A percentile compares a stretch with the other conserved stretches of the same genome.
Evolutionary conservation across 768 basidiomycete species (phyloP).

Genomic region (Antrodiella citrinella): DNA sequence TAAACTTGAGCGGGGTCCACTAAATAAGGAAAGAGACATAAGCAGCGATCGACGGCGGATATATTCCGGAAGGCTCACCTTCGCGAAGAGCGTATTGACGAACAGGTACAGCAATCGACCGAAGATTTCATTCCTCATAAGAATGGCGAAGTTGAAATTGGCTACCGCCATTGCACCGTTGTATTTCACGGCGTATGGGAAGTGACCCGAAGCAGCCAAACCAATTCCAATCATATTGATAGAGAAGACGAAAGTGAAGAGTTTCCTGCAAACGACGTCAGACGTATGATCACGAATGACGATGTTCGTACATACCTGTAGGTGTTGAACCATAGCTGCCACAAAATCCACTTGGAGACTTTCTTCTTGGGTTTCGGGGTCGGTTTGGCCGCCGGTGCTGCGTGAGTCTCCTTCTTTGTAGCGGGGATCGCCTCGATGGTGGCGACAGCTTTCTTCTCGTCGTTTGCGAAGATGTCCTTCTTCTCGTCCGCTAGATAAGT

Average conservation of each 20-base stretch:
- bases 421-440: constrained; percentile 21
- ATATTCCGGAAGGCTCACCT: constrained; percentile 30
- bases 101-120: constrained; percentile 66
- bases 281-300: background rate
- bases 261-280: constrained; percentile 41
- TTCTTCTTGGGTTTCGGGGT: constrained; percentile 47
- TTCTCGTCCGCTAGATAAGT: constrained; percentile 31
- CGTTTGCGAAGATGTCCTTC: constrained; percentile 26
- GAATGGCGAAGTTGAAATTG: constrained; percentile 62
- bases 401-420: constrained; percentile 31
- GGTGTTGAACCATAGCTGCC: constrained; percentile 71
- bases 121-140: constrained; percentile 79
- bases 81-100: constrained; percentile 71
- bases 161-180: constrained; percentile 68
- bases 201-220: constrained; percentile 54
- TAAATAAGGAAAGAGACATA: constrained; percentile 17
- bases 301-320: constrained; percentile 43
- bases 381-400: constrained; percentile 26
- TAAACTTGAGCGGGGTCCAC: constrained; percentile 70
- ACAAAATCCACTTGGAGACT: constrained; percentile 50
- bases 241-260: constrained; percentile 54
- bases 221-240: constrained; percentile 54
- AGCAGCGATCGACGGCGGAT: background rate
- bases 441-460: constrained; percentile 30
- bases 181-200: constrained; percentile 59